Percentiles rank a stretch among this genome's conserved stretches.
These are phyloP conservation scores for Auricularia auricula-judae DNA, from an alignment of 768 basidiomycete species.

Conservation along the genomic window DNA sequence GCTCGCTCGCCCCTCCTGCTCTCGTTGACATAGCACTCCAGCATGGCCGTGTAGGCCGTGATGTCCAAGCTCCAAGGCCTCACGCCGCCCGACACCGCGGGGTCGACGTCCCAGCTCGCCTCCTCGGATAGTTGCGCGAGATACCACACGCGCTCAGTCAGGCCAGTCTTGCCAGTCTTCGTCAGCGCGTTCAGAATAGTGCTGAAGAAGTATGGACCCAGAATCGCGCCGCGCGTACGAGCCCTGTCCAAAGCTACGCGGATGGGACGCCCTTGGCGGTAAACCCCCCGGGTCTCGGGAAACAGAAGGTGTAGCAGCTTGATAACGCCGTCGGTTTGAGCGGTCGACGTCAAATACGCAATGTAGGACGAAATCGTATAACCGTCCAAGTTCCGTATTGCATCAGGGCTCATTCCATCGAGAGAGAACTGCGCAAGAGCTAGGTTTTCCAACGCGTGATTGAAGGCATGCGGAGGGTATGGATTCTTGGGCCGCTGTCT, in stretches of 20 bases:
- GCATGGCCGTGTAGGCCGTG: conserved; percentile 62
- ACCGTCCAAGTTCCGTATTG: conserved; percentile 24
- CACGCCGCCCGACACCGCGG: conserved; percentile 12
- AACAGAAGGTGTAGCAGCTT: conserved; percentile 42
- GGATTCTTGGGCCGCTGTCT: conserved; percentile 9
- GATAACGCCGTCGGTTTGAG: conserved; percentile 33
- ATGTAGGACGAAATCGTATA: conserved; percentile 45
- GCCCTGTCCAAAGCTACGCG: background rate
- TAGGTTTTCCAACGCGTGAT: conserved; percentile 4
- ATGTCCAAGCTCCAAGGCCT: conserved; percentile 56
- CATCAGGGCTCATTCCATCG: conserved; percentile 8
- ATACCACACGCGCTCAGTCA: conserved; percentile 55
- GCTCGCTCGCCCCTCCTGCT: conserved; percentile 4
- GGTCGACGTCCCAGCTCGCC: conserved; percentile 33
- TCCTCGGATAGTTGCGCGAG: conserved; percentile 49
- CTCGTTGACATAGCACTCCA: conserved; percentile 40
- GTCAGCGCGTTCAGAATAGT: conserved; percentile 47
- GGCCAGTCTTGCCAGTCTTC: conserved; percentile 41
- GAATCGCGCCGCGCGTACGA: background rate
- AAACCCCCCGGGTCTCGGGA: conserved; percentile 32
- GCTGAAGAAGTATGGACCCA: conserved; percentile 51
- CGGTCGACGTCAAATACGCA: conserved; percentile 37
- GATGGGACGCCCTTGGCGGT: background rate
- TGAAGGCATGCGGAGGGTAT: background rate
- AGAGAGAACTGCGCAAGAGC: conserved; percentile 5